Evolutionary conservation across 306 rosid species (phyloP).

Genomic region (Abrus precatorius): DNA sequence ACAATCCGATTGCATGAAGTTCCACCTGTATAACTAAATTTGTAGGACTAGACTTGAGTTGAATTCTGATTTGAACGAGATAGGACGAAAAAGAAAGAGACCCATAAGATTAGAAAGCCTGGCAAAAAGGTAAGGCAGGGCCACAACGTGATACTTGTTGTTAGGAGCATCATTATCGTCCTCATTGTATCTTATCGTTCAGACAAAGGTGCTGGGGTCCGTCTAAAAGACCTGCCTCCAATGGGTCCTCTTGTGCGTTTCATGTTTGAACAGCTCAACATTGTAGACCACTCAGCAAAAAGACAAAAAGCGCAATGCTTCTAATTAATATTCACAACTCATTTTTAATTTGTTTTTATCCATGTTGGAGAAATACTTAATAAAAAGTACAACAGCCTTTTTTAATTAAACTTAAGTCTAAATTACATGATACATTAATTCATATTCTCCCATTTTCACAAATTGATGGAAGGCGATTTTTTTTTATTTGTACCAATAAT

Average conservation of each 20-base stretch:
- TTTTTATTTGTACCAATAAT: too few species aligned
- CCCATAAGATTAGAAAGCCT: neutral
- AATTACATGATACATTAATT: too few species aligned
- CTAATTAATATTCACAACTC: conserved; percentile 6
- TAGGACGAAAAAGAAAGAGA: neutral
- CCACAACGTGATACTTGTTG: neutral
- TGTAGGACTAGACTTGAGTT: neutral
- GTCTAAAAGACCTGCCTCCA: conserved; percentile 31
- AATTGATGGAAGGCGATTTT: too few species aligned
- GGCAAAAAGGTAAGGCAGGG: neutral
- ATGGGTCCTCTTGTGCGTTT: conserved; percentile 11
- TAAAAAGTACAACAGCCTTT: neutral
- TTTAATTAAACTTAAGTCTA: neutral
- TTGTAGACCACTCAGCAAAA: neutral
- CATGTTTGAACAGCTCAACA: conserved; percentile 29
- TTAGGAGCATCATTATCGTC: neutral
- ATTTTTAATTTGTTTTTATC: neutral
- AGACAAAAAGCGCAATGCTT: conserved; percentile 23
- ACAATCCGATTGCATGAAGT: conserved; percentile 1
- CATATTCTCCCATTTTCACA: too few species aligned
- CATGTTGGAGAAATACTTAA: neutral
- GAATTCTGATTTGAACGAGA: neutral
- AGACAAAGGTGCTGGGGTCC: conserved; percentile 36
- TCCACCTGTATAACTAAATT: neutral
- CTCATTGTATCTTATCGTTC: neutral